Evolutionary conservation across 345 rosid species (phyloP).

Genomic region (Eucalyptus melliodora): DNA sequence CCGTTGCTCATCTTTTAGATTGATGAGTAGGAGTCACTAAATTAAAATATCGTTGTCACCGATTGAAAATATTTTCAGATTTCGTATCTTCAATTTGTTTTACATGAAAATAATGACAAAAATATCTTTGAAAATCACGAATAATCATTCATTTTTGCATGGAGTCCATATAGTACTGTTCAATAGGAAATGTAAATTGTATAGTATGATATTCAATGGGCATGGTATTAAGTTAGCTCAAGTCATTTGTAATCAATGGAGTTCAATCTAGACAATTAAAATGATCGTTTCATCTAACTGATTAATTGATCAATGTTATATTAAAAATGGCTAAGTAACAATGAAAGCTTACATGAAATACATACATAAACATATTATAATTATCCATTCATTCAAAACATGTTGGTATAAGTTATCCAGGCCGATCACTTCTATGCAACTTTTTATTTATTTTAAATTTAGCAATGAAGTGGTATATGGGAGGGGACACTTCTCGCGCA

Average conservation of each 20-base stretch:
- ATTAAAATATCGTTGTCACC: background rate
- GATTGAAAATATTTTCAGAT: accelerated
- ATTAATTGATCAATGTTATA: too few relatives aligned
- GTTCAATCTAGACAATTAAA: background rate
- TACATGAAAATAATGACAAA: too few relatives aligned
- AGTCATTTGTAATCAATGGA: background rate
- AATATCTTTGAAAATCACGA: background rate
- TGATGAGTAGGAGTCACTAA: background rate
- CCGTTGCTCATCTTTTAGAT: background rate
- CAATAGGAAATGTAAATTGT: background rate
- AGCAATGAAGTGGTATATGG: background rate
- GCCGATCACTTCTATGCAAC: too few relatives aligned
- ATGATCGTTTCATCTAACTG: accelerated
- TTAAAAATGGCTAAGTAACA: background rate
- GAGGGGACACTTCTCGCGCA: accelerated
- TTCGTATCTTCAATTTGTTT: background rate
- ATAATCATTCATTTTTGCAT: too few relatives aligned
- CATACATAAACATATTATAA: background rate
- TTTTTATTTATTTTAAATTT: too few relatives aligned
- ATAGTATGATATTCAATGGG: background rate
- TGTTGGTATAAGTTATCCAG: background rate
- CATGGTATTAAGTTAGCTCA: background rate
- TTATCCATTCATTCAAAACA: background rate
- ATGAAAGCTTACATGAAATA: background rate
- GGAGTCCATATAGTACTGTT: background rate